Percentiles rank a stretch among this genome's conserved stretches.
These are phyloP conservation scores for Barnettozyma botsteinii DNA, from an alignment of 805 yeast species.

Conservation along the genomic window DNA sequence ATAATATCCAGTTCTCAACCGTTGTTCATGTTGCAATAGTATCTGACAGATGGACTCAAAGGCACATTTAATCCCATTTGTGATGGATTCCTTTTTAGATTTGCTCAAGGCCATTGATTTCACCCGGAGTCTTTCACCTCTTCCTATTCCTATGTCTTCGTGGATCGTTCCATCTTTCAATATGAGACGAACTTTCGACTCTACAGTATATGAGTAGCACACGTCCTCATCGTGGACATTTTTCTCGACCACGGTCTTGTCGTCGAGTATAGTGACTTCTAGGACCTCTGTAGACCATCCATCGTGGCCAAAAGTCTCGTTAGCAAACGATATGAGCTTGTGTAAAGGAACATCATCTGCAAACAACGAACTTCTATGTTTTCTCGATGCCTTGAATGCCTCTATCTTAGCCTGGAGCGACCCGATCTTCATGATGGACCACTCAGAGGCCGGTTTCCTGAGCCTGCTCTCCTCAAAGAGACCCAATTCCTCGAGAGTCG, in stretches of 20 bases:
- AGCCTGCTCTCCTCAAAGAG: background rate
- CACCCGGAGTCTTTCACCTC: constrained; percentile 52
- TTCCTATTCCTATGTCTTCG: constrained; percentile 74
- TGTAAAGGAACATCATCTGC: constrained; percentile 27
- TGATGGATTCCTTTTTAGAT: constrained; percentile 80
- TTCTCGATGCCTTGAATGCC: constrained; percentile 7
- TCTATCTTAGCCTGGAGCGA: constrained; percentile 44
- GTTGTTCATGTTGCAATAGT: constrained; percentile 29
- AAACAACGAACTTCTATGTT: constrained; percentile 4
- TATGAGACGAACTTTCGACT: constrained; percentile 55
- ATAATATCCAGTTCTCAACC: constrained; percentile 30
- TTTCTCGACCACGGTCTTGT: constrained; percentile 11
- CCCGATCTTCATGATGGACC: constrained; percentile 46
- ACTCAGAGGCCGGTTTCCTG: constrained; percentile 33
- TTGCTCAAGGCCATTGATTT: constrained; percentile 73
- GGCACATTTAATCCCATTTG: constrained; percentile 76
- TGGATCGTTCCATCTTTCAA: constrained; percentile 78
- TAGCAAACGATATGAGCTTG: constrained; percentile 36
- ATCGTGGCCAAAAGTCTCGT: constrained; percentile 48
- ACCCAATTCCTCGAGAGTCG: constrained; percentile 4
- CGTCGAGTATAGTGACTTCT: constrained; percentile 16
- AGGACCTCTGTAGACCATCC: constrained; percentile 50
- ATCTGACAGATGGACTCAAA: constrained; percentile 76
- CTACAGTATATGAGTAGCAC: constrained; percentile 26
- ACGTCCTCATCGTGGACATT: constrained; percentile 8